Base-by-base conservation (phyloP, 108 stramenopile genomes). In the Nitzschia palea region DNA sequence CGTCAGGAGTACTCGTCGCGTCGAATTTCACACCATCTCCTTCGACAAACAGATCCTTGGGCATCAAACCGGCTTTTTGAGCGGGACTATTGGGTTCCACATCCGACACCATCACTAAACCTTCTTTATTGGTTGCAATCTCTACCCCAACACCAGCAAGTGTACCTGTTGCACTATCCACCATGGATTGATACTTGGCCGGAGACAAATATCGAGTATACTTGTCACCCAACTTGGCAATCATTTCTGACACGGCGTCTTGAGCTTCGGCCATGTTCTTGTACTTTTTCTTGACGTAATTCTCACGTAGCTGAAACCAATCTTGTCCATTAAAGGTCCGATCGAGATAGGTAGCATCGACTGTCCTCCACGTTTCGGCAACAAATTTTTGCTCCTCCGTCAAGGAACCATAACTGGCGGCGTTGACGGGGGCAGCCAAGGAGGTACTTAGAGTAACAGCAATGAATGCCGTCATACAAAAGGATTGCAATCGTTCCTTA, bases 131-230 rank as follows among this genome's bases (percentile, higher is more conserved):
- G 59, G 60, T 62, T 0, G 84, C 78, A 68, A 96, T 80, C 65
- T 92, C 86, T 12, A 96, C 90, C 8, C 95, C 95, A 18, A 91
- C 84, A 12, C 93, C 95, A 18, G 79, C 88, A 50, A 93, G 44
- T 22, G 84, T 81, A 32, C 94, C 93, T 12, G 88, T 91, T 28
- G 94, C 94, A 23, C 82, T 78, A 60, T 93, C 88, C 3, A 97
- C 85, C 4, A 98, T 67, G 26, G 92, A 89, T 37, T 94, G 86
- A 74, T 98, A 98, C 77, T 98, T 93, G 48, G 87, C 76, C 0
- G 97, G 96, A 14, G 89, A 68, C 20, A 98, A 71, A 68, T 96
- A 97, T 28, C 93, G 70, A 5, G 97, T 98, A 80, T 98, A 98
- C 54, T 90, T 81, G 77, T 98, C 97, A 2, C 96, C 96, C 44